Conservation (phyloP, 306 rosid species). For the Glycine latifolia region DNA sequence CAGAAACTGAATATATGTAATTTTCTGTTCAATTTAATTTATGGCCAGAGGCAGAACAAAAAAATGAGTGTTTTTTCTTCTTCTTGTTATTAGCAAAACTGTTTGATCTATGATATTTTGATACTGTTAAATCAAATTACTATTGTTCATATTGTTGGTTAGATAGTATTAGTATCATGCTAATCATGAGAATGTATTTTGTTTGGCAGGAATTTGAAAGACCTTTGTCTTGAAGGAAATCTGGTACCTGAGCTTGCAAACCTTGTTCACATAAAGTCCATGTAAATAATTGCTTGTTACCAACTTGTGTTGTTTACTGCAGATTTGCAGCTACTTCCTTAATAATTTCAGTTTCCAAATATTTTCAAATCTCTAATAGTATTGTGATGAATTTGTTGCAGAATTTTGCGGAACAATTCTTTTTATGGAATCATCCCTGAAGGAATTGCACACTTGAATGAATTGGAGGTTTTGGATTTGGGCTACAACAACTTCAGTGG, state of each 20-base stretch:
- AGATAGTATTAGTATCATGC: background rate
- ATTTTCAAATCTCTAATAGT: slow-evolving; percentile 42
- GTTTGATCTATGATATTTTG: slow-evolving; percentile 8
- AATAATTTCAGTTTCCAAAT: background rate
- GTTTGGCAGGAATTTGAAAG: slow-evolving; percentile 71
- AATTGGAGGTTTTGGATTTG: slow-evolving; percentile 89
- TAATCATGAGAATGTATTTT: slow-evolving; percentile 33
- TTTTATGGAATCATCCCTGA: slow-evolving; percentile 74
- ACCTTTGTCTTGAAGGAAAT: slow-evolving; percentile 85
- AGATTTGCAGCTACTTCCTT: slow-evolving; percentile 14
- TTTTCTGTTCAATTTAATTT: slow-evolving; percentile 13
- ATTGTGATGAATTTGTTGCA: slow-evolving; percentile 48
- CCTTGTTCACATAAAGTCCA: slow-evolving; percentile 77
- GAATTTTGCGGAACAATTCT: slow-evolving; percentile 86
- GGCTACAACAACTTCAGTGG: slow-evolving; percentile 85
- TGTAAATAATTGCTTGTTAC: slow-evolving; percentile 59
- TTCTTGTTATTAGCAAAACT: background rate
- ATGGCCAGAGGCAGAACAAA: slow-evolving; percentile 24
- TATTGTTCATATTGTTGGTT: slow-evolving; percentile 26
- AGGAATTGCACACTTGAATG: slow-evolving; percentile 66
- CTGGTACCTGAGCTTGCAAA: slow-evolving; percentile 67
- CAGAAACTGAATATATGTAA: background rate
- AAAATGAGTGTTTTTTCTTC: background rate
- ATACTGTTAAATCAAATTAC: slow-evolving; percentile 22
- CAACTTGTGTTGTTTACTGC: slow-evolving; percentile 15